phyloP scores from a whole-genome alignment of 2,329 filamentous ascomycete species.

The Penicillium sp. region DNA sequence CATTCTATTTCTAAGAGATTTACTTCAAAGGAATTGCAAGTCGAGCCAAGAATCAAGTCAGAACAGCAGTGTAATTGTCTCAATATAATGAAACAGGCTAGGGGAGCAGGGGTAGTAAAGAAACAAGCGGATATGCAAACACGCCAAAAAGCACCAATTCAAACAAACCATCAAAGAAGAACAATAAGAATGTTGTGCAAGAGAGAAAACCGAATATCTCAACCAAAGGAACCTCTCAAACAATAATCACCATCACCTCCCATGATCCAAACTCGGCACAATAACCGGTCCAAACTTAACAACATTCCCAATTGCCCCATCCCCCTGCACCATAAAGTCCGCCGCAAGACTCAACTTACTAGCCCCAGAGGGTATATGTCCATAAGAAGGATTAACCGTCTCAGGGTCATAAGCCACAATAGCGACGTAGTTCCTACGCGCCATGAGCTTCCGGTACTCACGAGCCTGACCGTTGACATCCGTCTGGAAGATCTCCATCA shows the following conservation, averaged over 20 bases:
- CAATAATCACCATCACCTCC: constrained; percentile 47
- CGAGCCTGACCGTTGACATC: constrained; percentile 81
- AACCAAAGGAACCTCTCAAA: not conserved
- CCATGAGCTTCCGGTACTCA: constrained; percentile 91
- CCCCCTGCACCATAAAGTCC: constrained; percentile 95
- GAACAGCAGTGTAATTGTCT: not conserved
- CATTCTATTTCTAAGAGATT: not conserved
- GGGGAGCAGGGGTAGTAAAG: not conserved
- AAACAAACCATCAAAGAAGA: constrained; percentile 2
- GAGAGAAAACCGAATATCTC: not conserved
- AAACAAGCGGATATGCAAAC: not conserved
- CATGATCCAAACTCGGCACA: constrained; percentile 80
- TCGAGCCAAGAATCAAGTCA: not conserved
- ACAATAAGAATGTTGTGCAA: constrained; percentile 5
- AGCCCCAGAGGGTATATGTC: constrained; percentile 27
- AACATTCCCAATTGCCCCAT: constrained; percentile 74
- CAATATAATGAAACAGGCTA: not conserved
- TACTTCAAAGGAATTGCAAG: not conserved
- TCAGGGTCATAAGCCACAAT: constrained; percentile 95
- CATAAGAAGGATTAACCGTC: constrained; percentile 55
- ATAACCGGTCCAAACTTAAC: constrained; percentile 98
- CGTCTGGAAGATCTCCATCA: constrained; percentile 99
- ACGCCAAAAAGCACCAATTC: constrained; percentile 2
- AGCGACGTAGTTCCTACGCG: constrained; percentile 84
- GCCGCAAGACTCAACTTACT: constrained; percentile 79